Conservation (phyloP, 495 filamentous ascomycete species). For the Penicillium goetzii region DNA sequence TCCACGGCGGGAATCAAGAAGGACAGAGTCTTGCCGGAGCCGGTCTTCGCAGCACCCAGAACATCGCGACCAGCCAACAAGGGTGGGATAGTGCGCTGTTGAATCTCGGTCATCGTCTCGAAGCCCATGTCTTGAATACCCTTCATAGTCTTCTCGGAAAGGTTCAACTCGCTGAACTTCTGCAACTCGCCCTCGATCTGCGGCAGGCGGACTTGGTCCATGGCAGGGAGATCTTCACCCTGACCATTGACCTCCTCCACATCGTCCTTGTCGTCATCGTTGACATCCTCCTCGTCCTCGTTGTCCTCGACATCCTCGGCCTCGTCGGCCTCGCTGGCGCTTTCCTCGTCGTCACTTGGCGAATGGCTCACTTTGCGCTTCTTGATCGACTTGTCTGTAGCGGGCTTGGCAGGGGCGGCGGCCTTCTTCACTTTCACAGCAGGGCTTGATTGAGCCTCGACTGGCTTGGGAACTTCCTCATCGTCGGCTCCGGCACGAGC, state of each 20-base stretch:
- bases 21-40: slow-evolving; percentile 91
- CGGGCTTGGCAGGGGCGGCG: slow-evolving; percentile 24
- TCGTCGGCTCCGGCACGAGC: slow-evolving; percentile 31
- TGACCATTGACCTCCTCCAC: slow-evolving; percentile 31
- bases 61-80: slow-evolving; percentile 90
- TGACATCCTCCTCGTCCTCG: slow-evolving; percentile 29
- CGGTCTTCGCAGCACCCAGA: slow-evolving; percentile 94
- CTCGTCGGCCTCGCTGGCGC: slow-evolving; percentile 28
- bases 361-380: slow-evolving; percentile 44
- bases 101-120: slow-evolving; percentile 94
- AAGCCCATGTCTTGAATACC: slow-evolving; percentile 92
- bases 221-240: slow-evolving; percentile 52
- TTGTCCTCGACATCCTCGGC: slow-evolving; percentile 21
- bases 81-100: slow-evolving; percentile 84
- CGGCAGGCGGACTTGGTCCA: slow-evolving; percentile 59
- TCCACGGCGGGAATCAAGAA: slow-evolving; percentile 95
- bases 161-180: slow-evolving; percentile 78
- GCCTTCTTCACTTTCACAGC: slow-evolving; percentile 31
- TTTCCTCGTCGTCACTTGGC: slow-evolving; percentile 39
- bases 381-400: slow-evolving; percentile 36
- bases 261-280: slow-evolving; percentile 32
- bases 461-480: slow-evolving; percentile 35
- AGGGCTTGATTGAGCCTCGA: slow-evolving; percentile 30
- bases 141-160: slow-evolving; percentile 84
- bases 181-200: slow-evolving; percentile 55